Base-by-base conservation (phyloP, 2,329 filamentous ascomycete genomes). In the Bipolaris sorokiniana region DNA sequence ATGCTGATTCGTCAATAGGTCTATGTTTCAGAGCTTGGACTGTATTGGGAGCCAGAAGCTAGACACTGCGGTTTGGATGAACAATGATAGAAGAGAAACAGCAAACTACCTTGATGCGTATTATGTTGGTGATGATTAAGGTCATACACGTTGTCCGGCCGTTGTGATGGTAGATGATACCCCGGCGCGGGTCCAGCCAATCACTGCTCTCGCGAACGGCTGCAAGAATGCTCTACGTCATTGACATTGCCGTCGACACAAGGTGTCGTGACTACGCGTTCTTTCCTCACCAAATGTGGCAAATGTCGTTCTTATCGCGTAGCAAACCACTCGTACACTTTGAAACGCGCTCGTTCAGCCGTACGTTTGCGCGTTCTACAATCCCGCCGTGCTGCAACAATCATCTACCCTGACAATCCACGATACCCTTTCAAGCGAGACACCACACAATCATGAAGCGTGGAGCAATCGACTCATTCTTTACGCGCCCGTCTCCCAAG, bases 401-500 rank as follows among this genome's bases (percentile, higher is more conserved):
- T 5, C n/a, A n/a, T 15, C 5, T 4, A 5, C n/a, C 13, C 15
- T 42, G 22, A 42, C 22, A 26, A 15, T 26, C 7, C 22, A 26
- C 40, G 13, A 10, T 26, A 26, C n/a, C 13, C 40, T 23, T 20
- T 5, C 37, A 20, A 22, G 18, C 16, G 2, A 40, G 37, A 40
- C 22, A 28, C 4, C 5, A 33, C 3, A 11, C 16, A 4, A 31
- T 6, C 16, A 68, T 69, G 65, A 78, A 78, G 58, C 88, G 89
- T 69, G 82, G 88, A 54, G 90, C 88, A 0, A 79, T 92, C 1
- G 88, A 91, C 59, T 77, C 83, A 10, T 92, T 91, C 78, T 91
- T 92, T 74, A 78, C 80, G 28, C 81, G 83, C 1, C 70, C 79
- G 20, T 58, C 54, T 9, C 60, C 77, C 3, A 78, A 79, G 73